phyloP scores from a whole-genome alignment of 2,329 filamentous ascomycete genomes.

The Penicillium frequentans region DNA sequence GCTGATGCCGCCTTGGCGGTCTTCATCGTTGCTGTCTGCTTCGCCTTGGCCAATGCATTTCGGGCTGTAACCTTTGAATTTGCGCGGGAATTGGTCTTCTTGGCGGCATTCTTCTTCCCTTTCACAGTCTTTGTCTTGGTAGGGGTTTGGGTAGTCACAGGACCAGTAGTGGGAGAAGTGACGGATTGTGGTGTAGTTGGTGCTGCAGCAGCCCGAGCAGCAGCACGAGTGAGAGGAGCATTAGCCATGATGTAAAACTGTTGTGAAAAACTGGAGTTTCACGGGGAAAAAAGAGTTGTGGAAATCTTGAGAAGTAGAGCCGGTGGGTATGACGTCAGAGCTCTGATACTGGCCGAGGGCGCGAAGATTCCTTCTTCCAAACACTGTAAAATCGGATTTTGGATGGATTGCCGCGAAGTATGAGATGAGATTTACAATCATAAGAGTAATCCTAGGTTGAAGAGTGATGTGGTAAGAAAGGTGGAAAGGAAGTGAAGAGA shows the following conservation, averaged over 20 bases:
- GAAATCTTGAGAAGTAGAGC: background rate
- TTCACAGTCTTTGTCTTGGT: background rate
- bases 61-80: background rate
- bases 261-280: background rate
- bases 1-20: background rate
- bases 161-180: background rate
- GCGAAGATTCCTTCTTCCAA: too few relatives aligned
- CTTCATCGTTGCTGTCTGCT: background rate
- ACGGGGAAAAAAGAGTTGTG: background rate
- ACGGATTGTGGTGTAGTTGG: background rate
- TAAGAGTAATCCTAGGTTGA: too few relatives aligned
- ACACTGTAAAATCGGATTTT: background rate
- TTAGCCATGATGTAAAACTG: background rate
- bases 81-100: background rate
- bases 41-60: background rate
- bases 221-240: background rate
- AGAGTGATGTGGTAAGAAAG: background rate
- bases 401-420: too few relatives aligned
- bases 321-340: conserved; percentile 6
- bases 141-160: background rate
- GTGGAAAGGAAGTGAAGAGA: background rate
- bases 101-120: conserved; percentile 2
- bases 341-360: background rate
- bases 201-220: background rate
- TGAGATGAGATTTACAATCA: background rate